Evolutionary conservation across 768 basidiomycete species (phyloP).

Genomic region (Suillus spraguei): DNA sequence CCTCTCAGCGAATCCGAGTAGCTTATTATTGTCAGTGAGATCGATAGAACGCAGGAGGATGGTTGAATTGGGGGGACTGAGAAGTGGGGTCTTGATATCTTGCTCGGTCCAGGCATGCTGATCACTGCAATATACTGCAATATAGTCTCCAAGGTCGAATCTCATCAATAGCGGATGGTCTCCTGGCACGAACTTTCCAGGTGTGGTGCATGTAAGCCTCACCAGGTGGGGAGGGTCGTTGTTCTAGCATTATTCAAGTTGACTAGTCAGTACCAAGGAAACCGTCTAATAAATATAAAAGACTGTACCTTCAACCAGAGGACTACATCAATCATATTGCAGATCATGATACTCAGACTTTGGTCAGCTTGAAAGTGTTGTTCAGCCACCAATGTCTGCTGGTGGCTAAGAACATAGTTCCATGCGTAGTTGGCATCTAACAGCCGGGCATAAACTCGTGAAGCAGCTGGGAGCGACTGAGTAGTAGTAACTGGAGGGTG

Average conservation of each 20-base stretch:
- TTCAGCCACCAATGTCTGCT: not conserved
- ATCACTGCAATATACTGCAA: conserved; percentile 2
- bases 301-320: not conserved
- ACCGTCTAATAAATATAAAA: not conserved
- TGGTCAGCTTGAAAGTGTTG: not conserved
- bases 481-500: too few species aligned
- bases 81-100: not conserved
- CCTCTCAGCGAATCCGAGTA: not conserved
- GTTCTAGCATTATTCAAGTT: not conserved
- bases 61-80: not conserved
- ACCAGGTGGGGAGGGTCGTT: not conserved
- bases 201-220: not conserved
- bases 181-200: not conserved
- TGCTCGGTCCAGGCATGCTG: not conserved
- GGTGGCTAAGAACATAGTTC: not conserved
- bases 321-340: too few species aligned
- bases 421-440: not conserved
- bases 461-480: not conserved
- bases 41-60: not conserved
- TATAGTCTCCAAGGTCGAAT: not conserved
- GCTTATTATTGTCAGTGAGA: not conserved
- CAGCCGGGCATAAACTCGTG: not conserved
- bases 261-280: not conserved
- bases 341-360: not conserved
- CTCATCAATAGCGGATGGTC: not conserved